phyloP scores from a whole-genome alignment of 495 filamentous ascomycete genomes.

The Penicillium pulvis region DNA sequence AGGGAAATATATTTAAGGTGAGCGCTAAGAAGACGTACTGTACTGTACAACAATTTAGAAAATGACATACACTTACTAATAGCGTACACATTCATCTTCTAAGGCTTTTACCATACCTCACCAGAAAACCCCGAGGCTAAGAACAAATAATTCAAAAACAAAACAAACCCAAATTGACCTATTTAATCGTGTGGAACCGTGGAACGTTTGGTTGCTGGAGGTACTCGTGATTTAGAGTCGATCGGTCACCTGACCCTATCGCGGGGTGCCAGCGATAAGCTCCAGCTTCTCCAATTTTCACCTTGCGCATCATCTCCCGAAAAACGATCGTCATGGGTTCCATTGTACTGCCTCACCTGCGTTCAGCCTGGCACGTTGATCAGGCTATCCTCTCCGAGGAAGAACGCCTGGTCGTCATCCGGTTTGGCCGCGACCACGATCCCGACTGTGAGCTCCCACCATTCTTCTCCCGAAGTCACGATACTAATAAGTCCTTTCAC shows the following conservation, averaged over 20 bases:
- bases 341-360: conserved; percentile 89
- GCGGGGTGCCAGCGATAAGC: conserved; percentile 29
- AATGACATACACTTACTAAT: neutral
- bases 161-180: too few species aligned
- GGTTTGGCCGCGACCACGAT: conserved; percentile 82
- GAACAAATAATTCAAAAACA: too few species aligned
- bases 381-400: conserved; percentile 92
- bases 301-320: conserved; percentile 6
- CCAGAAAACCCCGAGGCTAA: too few species aligned
- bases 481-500: conserved; percentile 19
- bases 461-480: neutral
- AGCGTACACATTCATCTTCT: neutral
- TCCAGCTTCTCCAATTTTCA: conserved; percentile 8
- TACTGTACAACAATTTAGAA: too few species aligned
- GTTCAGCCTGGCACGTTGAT: conserved; percentile 94
- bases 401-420: conserved; percentile 93
- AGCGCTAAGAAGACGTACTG: too few species aligned
- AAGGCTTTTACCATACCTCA: too few species aligned
- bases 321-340: conserved; percentile 69
- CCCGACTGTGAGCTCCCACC: conserved; percentile 50
- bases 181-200: too few species aligned
- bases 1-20: too few species aligned
- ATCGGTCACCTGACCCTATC: conserved; percentile 28
- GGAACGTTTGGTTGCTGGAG: too few species aligned
- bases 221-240: neutral